Conservation (phyloP, 2,329 filamentous ascomycete species). For the Daldinia eschscholtzii region DNA sequence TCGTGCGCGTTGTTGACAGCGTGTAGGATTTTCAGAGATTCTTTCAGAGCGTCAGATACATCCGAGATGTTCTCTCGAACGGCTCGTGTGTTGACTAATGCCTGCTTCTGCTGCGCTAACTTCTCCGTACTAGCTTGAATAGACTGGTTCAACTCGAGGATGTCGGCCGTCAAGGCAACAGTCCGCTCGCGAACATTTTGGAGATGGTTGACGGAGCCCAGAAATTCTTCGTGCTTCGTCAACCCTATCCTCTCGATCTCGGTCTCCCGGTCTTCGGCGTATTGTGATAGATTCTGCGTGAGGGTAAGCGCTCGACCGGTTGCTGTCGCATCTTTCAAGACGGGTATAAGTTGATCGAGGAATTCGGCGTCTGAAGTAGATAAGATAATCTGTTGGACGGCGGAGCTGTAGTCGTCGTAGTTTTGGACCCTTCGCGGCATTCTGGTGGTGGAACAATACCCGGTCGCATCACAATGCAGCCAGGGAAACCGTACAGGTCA, state of each 20-base stretch:
- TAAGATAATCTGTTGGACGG: conserved; percentile 81
- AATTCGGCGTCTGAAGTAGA: conserved; percentile 94
- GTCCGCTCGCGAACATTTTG: conserved; percentile 92
- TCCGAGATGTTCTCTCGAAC: conserved; percentile 97
- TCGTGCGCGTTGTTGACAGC: conserved; percentile 96
- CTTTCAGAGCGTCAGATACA: conserved; percentile 86
- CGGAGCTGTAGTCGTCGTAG: conserved; percentile 54
- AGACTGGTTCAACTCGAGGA: conserved; percentile 90
- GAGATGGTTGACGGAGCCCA: conserved; percentile 93
- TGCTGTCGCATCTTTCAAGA: conserved; percentile 88
- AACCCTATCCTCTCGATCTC: conserved; percentile 96
- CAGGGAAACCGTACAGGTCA: neutral
- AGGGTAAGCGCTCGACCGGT: conserved; percentile 80
- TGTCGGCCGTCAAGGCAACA: conserved; percentile 88
- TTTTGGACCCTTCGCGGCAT: conserved; percentile 52
- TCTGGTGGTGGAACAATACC: conserved; percentile 4
- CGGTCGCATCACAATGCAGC: conserved; percentile 24
- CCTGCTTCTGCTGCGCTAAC: conserved; percentile 93
- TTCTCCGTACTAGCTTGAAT: conserved; percentile 96
- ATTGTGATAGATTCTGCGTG: conserved; percentile 81
- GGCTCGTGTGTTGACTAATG: conserved; percentile 89
- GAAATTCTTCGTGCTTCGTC: conserved; percentile 96
- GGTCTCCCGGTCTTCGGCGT: conserved; percentile 86
- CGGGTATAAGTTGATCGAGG: conserved; percentile 93
- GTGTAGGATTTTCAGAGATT: conserved; percentile 91